Conservation (phyloP, 495 filamentous ascomycete species). For the Xylaria acuta region DNA sequence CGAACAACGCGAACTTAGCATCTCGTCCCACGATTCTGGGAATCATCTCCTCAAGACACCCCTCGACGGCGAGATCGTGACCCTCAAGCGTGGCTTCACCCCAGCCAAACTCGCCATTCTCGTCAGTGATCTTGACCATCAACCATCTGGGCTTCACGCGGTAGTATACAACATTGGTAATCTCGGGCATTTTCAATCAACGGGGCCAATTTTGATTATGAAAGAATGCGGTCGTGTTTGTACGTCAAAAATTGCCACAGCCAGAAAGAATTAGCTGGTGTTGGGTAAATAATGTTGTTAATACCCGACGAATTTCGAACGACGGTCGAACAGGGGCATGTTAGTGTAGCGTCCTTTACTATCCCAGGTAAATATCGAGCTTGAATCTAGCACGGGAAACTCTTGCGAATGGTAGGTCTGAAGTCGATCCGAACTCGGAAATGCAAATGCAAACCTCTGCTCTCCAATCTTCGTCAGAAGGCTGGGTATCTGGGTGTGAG, state of each 20-base stretch:
- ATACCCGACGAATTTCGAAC: neutral
- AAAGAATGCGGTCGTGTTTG: neutral
- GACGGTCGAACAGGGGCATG: neutral
- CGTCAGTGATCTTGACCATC: slow-evolving; percentile 70
- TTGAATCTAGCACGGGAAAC: neutral
- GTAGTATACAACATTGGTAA: slow-evolving; percentile 50
- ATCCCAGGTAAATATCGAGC: neutral
- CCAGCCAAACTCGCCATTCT: slow-evolving; percentile 65
- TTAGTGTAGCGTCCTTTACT: neutral
- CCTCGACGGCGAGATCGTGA: slow-evolving; percentile 68
- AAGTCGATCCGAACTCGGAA: neutral
- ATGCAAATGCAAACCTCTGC: neutral
- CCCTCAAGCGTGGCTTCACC: slow-evolving; percentile 71
- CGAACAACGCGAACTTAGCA: slow-evolving; percentile 57
- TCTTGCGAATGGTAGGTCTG: neutral
- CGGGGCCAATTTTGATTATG: neutral
- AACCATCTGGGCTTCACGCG: slow-evolving; percentile 69
- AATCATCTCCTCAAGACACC: slow-evolving; percentile 63
- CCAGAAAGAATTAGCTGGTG: neutral
- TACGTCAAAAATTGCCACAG: neutral
- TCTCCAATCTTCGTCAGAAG: neutral
- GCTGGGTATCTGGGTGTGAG: neutral
- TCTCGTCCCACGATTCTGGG: slow-evolving; percentile 63
- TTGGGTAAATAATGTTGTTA: neutral
- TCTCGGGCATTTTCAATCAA: slow-evolving; percentile 20